Evolutionary conservation across 129 eudicot genomes (phyloP).

Genomic region (Saussurea involucrata): DNA sequence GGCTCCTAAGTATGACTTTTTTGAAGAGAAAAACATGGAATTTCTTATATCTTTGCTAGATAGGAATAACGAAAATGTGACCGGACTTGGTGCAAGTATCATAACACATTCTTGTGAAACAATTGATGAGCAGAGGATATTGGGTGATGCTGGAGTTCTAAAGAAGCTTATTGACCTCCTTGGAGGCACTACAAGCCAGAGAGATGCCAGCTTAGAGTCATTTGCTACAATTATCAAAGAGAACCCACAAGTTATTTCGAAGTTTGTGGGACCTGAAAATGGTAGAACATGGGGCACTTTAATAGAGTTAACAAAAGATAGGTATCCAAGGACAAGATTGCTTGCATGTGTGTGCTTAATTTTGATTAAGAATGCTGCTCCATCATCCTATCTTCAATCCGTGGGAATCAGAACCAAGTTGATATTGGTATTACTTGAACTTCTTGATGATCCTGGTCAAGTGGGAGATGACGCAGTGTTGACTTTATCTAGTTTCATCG

Average conservation of each 20-base stretch:
- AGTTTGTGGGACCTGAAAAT: conserved; percentile 69
- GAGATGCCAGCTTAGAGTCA: conserved; percentile 92
- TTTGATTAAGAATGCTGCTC: conserved; percentile 49
- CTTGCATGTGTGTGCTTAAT: conserved; percentile 82
- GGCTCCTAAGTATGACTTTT: conserved; percentile 86
- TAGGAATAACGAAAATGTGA: conserved; percentile 74
- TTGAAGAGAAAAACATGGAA: conserved; percentile 55
- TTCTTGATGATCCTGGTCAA: conserved; percentile 88
- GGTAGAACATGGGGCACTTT: conserved; percentile 55
- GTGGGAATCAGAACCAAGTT: conserved; percentile 60
- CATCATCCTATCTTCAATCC: conserved; percentile 57
- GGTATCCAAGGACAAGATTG: conserved; percentile 74
- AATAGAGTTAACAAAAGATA: conserved; percentile 68
- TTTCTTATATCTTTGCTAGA: conserved; percentile 74
- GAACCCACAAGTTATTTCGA: conserved; percentile 60
- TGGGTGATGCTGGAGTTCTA: conserved; percentile 73
- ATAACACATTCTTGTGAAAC: conserved; percentile 80
- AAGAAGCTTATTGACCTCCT: conserved; percentile 67
- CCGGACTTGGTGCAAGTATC: conserved; percentile 90
- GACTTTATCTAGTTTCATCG: conserved; percentile 66
- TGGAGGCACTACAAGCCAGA: conserved; percentile 66
- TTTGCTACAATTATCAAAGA: conserved; percentile 64
- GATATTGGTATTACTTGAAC: conserved; percentile 72
- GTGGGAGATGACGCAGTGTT: conserved; percentile 96
- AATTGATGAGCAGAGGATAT: conserved; percentile 60